Conservation (phyloP, 805 yeast species). For the Teunomyces gatunensis region DNA sequence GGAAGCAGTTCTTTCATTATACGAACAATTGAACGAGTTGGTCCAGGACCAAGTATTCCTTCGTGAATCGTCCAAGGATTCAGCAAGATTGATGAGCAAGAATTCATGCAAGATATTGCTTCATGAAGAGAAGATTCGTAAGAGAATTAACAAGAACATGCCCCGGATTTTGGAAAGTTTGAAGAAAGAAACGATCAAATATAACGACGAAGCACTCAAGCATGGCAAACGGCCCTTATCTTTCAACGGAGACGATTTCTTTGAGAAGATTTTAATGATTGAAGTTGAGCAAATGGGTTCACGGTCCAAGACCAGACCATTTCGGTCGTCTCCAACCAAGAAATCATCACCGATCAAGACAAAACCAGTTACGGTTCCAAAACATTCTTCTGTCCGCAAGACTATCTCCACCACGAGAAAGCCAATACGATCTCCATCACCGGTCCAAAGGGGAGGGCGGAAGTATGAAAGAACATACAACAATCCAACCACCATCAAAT, state of each 20-base stretch:
- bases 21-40: constrained; percentile 54
- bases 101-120: constrained; percentile 76
- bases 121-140: constrained; percentile 76
- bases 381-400: neutral
- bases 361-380: neutral
- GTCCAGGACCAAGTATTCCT: constrained; percentile 60
- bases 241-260: constrained; percentile 51
- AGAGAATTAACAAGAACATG: constrained; percentile 59
- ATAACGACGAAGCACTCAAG: constrained; percentile 36
- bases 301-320: neutral
- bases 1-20: constrained; percentile 54
- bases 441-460: neutral
- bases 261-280: constrained; percentile 33
- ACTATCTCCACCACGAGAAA: neutral
- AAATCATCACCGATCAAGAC: neutral
- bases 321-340: constrained; percentile 1
- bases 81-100: constrained; percentile 72
- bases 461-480: neutral
- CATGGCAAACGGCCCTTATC: constrained; percentile 21
- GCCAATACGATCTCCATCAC: neutral
- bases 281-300: constrained; percentile 18
- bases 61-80: constrained; percentile 70
- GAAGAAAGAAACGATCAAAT: constrained; percentile 44
- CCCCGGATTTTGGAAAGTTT: constrained; percentile 62
- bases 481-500: constrained; percentile 8